Conservation (phyloP, 768 basidiomycete genomes). For the Pleurotus salmoneostramineus region DNA sequence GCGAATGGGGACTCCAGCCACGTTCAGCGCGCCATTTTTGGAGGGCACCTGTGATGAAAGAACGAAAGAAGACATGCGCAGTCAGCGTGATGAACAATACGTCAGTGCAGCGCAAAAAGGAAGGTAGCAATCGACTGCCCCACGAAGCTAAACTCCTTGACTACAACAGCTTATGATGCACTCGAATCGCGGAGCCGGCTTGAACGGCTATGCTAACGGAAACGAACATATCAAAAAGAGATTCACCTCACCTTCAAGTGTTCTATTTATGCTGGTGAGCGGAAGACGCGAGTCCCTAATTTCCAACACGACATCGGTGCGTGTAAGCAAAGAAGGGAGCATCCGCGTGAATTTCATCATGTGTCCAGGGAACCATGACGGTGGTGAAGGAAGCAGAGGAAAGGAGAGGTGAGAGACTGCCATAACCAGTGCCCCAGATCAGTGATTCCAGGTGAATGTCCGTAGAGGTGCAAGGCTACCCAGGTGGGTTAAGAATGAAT, state of each 20-base stretch:
- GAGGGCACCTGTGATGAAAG: constrained; percentile 45
- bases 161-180: no score
- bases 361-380: constrained; percentile 96
- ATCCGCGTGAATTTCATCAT: constrained; percentile 85
- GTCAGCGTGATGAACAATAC: background rate
- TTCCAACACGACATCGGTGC: constrained; percentile 91
- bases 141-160: no score
- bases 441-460: background rate
- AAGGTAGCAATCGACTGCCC: background rate
- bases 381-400: constrained; percentile 57
- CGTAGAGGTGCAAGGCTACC: no score
- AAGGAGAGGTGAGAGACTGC: constrained; percentile 27
- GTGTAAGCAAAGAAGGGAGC: constrained; percentile 71
- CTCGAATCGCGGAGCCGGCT: no score
- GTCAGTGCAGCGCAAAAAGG: background rate
- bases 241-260: constrained; percentile 67
- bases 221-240: constrained; percentile 7
- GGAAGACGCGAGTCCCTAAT: constrained; percentile 91
- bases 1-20: constrained; percentile 48
- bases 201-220: no score
- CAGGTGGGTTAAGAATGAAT: no score
- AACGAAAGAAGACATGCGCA: background rate
- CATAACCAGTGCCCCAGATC: constrained; percentile 18
- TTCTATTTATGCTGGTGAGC: constrained; percentile 88
- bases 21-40: constrained; percentile 68